phyloP scores from a whole-genome alignment of 768 basidiomycete genomes.

The Mycena filopes region DNA sequence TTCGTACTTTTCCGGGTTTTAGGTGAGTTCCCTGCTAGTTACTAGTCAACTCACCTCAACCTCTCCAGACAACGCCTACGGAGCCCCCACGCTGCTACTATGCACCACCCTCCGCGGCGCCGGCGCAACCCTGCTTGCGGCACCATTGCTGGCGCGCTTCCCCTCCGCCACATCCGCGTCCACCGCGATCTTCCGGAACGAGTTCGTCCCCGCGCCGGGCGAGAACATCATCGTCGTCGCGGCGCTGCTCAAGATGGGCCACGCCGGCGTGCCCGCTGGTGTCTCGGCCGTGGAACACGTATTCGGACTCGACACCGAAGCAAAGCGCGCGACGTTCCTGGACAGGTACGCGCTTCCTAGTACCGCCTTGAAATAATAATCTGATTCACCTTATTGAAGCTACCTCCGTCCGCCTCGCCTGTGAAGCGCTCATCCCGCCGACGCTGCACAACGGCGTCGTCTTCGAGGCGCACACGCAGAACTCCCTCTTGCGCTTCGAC shows the following conservation, averaged over 20 bases:
- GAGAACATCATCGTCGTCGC: constrained; percentile 62
- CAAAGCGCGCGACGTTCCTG: constrained; percentile 58
- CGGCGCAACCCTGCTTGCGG: no score
- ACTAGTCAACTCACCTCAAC: no score
- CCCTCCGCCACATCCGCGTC: no score
- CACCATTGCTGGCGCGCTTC: no score
- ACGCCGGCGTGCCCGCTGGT: constrained; percentile 51
- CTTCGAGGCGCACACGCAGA: constrained; percentile 72
- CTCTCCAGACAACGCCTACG: no score
- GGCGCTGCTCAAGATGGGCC: constrained; percentile 63
- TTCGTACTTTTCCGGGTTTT: no score
- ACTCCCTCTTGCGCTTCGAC: constrained; percentile 61
- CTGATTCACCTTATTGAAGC: no score
- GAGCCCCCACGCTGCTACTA: no score
- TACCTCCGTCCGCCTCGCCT: constrained; percentile 58
- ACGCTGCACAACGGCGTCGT: constrained; percentile 65
- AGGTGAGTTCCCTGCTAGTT: no score
- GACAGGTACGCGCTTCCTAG: constrained; percentile 50
- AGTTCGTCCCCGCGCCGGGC: constrained; percentile 49
- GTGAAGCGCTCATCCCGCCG: constrained; percentile 63
- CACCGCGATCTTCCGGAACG: constrained; percentile 60
- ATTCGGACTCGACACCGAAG: constrained; percentile 57
- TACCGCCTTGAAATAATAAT: no score
- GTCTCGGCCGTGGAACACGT: constrained; percentile 59
- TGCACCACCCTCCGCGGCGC: no score